These are phyloP conservation scores for Litchi chinensis DNA, from an alignment of 345 rosid species.

Conservation along the genomic window DNA sequence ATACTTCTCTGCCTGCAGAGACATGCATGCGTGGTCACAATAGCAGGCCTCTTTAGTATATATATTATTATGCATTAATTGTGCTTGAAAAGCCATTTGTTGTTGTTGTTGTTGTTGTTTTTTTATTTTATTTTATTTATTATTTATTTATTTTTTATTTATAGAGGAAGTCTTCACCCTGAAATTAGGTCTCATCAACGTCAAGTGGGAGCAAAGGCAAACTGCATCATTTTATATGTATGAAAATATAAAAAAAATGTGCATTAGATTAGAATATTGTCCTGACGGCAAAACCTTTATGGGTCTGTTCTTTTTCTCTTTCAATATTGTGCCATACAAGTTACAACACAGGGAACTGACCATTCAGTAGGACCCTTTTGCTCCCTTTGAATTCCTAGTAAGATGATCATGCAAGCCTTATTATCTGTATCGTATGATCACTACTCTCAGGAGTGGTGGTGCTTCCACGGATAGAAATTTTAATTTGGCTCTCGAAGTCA, in stretches of 20 bases:
- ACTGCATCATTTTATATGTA: background rate
- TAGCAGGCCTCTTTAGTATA: background rate
- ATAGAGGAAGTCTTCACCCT: conserved; percentile 17
- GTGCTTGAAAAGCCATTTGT: background rate
- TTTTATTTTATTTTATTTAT: too few relatives aligned
- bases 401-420: background rate
- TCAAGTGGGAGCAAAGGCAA: background rate
- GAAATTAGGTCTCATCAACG: background rate
- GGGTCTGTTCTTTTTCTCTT: conserved; percentile 4
- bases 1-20: background rate
- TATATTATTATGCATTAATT: too few relatives aligned
- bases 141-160: too few relatives aligned
- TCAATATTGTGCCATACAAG: background rate
- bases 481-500: background rate
- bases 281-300: background rate
- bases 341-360: background rate
- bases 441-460: background rate
- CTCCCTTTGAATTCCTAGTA: background rate
- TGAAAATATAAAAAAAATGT: background rate
- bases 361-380: background rate
- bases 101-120: too few relatives aligned
- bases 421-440: background rate
- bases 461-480: background rate
- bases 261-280: background rate
- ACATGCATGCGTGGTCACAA: conserved; percentile 12